Evolutionary conservation across 495 filamentous ascomycete species (phyloP).

Genomic region (Neurospora sp.): DNA sequence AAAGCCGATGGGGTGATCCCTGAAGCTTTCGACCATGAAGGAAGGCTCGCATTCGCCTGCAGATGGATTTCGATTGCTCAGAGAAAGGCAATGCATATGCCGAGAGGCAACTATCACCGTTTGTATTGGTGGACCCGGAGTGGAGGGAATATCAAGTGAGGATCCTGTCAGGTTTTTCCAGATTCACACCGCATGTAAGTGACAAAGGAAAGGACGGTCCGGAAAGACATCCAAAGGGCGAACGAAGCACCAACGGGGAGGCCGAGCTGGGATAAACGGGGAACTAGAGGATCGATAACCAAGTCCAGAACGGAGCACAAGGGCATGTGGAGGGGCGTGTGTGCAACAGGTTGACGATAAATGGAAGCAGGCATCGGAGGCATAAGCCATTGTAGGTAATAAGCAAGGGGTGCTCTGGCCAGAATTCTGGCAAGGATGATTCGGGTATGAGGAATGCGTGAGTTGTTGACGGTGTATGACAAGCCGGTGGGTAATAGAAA

Average conservation of each 20-base stretch:
- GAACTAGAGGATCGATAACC: conserved; percentile 23
- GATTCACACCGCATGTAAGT: conserved; percentile 15
- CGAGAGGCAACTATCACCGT: conserved; percentile 24
- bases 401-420: conserved; percentile 9
- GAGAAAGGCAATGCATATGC: conserved; percentile 33
- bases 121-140: conserved; percentile 22
- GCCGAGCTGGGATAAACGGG: conserved; percentile 6
- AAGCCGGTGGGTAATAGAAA: conserved; percentile 11
- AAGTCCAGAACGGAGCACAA: conserved; percentile 4
- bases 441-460: conserved; percentile 17
- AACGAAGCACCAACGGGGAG: conserved; percentile 9
- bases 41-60: conserved; percentile 28
- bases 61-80: conserved; percentile 35
- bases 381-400: conserved; percentile 9
- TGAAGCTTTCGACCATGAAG: conserved; percentile 22
- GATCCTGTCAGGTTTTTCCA: conserved; percentile 10
- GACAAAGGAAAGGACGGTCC: conserved; percentile 12
- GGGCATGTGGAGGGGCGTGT: conserved; percentile 17
- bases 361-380: conserved; percentile 12
- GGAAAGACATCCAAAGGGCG: conserved; percentile 12
- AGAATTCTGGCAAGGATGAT: conserved; percentile 12
- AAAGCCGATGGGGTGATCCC: conserved; percentile 28
- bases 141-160: conserved; percentile 13
- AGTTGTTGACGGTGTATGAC: conserved; percentile 15
- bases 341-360: conserved; percentile 9